These are phyloP conservation scores for Chlamydomonas schloesseri DNA, from an alignment of 139 green algal species.

Conservation along the genomic window DNA sequence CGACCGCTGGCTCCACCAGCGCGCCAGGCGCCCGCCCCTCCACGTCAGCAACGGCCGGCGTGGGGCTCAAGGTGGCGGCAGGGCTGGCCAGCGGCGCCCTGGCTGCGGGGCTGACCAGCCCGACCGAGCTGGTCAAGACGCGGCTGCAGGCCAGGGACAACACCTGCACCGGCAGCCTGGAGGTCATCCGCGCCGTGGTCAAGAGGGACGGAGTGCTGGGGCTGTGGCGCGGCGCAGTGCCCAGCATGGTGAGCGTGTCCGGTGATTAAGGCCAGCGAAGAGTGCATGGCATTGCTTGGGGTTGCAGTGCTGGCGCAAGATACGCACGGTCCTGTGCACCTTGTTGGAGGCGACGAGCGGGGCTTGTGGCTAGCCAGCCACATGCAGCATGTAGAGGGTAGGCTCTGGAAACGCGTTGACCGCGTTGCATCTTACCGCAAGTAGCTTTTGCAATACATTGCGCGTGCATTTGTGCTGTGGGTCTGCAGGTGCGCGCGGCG, in stretches of 20 bases:
- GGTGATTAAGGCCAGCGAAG: no score
- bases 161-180: background rate
- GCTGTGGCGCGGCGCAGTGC: slow-evolving; percentile 55
- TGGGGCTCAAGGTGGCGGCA: slow-evolving; percentile 74
- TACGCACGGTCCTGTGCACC: no score
- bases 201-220: slow-evolving; percentile 34
- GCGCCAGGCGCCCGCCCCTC: no score
- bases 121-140: slow-evolving; percentile 87
- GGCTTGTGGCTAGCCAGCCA: no score
- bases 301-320: no score
- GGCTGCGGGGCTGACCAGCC: slow-evolving; percentile 81
- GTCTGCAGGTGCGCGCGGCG: slow-evolving; percentile 39
- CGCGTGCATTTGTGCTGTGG: background rate
- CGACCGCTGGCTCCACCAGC: no score
- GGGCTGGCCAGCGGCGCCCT: slow-evolving; percentile 76
- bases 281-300: no score
- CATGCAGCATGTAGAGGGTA: no score
- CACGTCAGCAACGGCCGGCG: background rate
- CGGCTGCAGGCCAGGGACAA: slow-evolving; percentile 28
- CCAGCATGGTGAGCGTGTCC: slow-evolving; percentile 22
- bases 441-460: no score
- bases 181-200: slow-evolving; percentile 28
- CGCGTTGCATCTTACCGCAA: no score
- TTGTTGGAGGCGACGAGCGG: no score
- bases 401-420: no score